Evolutionary conservation across 352 stramenopile genomes (phyloP).

Genomic region (Blastocystis sp.): DNA sequence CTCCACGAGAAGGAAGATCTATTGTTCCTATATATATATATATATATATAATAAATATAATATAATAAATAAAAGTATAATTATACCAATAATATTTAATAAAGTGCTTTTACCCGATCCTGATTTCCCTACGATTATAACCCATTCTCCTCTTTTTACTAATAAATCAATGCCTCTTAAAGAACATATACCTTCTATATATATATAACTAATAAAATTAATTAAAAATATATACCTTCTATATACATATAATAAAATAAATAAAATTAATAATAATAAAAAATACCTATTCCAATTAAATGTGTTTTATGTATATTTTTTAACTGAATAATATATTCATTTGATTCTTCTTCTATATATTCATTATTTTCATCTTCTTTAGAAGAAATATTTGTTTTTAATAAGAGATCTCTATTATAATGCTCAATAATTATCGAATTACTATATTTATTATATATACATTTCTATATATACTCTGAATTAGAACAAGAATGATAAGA

Average conservation of each 20-base stretch:
- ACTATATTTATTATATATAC: too few relatives aligned
- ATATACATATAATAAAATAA: background rate
- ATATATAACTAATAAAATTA: background rate
- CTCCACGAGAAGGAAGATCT: conserved; percentile 24
- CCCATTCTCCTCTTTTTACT: conserved; percentile 34
- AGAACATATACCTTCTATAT: conserved; percentile 33
- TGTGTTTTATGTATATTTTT: conserved; percentile 40
- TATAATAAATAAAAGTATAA: conserved; percentile 21
- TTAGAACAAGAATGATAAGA: too few relatives aligned
- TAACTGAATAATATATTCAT: conserved; percentile 7
- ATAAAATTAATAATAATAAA: background rate
- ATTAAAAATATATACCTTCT: conserved; percentile 35
- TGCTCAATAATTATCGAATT: too few relatives aligned
- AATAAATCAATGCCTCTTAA: conserved; percentile 31
- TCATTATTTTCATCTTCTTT: background rate
- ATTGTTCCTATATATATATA: conserved; percentile 24
- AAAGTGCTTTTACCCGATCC: conserved; percentile 38
- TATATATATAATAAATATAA: conserved; percentile 24
- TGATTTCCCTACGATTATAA: conserved; percentile 40
- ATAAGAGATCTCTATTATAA: too few relatives aligned
- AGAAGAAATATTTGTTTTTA: too few relatives aligned
- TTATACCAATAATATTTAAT: conserved; percentile 30
- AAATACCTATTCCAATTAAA: conserved; percentile 20
- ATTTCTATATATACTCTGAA: too few relatives aligned
- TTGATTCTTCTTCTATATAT: background rate